Percentiles rank a stretch among this genome's conserved stretches.
These are phyloP conservation scores for Starmerella khaoyaiensis DNA, from an alignment of 805 yeast genomes.

Conservation along the genomic window DNA sequence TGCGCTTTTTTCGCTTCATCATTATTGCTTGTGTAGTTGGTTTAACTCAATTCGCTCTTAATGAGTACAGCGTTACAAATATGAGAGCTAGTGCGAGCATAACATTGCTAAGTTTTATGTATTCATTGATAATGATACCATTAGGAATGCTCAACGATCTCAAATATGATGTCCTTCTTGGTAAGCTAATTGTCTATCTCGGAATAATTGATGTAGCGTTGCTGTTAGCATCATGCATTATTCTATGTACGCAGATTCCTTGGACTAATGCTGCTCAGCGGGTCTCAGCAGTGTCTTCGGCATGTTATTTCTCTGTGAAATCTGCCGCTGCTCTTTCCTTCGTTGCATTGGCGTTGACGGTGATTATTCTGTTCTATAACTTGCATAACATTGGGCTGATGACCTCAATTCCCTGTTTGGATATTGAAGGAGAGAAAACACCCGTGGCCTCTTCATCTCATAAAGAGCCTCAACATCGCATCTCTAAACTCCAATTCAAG, in stretches of 20 bases:
- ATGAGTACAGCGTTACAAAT: background rate
- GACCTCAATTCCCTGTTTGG: too few species aligned
- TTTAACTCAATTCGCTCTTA: background rate
- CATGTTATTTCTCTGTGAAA: background rate
- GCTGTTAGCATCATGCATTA: conserved; percentile 1
- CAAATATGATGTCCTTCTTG: background rate
- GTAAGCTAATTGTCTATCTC: background rate
- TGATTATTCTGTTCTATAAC: too few species aligned
- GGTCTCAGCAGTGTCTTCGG: too few species aligned
- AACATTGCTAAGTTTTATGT: conserved; percentile 3
- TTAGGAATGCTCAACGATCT: background rate
- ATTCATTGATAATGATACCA: background rate
- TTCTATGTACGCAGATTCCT: background rate
- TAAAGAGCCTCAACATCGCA: too few species aligned
- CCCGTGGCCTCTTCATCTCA: too few species aligned
- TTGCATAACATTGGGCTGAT: too few species aligned
- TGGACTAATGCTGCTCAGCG: background rate
- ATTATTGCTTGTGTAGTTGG: background rate
- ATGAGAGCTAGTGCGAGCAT: background rate
- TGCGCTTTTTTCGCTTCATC: conserved; percentile 1
- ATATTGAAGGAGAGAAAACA: too few species aligned
- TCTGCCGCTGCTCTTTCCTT: background rate
- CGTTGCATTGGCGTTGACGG: background rate
- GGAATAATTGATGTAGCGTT: conserved; percentile 1
- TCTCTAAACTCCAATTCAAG: too few species aligned